Evolutionary conservation across 1,139 yeast species (phyloP).

Genomic region (Candida tunisiensis): DNA sequence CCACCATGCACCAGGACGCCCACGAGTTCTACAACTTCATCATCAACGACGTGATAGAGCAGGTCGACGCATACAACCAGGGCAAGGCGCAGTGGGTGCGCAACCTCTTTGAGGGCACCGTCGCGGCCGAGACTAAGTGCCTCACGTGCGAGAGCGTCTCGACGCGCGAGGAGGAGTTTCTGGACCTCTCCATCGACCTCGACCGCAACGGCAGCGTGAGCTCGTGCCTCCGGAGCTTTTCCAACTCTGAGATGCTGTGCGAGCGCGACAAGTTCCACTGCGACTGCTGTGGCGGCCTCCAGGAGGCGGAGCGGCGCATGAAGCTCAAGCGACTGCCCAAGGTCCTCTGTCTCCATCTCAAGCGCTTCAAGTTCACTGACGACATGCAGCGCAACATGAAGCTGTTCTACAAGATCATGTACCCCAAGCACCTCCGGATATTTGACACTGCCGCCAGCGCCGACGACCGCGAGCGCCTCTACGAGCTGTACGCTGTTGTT

Average conservation of each 20-base stretch:
- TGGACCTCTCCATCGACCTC: slow-evolving; percentile 77
- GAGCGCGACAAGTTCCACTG: slow-evolving; percentile 89
- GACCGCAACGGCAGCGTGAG: slow-evolving; percentile 64
- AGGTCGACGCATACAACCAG: slow-evolving; percentile 24
- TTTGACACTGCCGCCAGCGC: slow-evolving; percentile 57
- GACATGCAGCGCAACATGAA: slow-evolving; percentile 68
- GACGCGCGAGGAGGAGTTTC: slow-evolving; percentile 66
- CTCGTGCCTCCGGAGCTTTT: slow-evolving; percentile 60
- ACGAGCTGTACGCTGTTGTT: slow-evolving; percentile 72
- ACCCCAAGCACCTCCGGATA: slow-evolving; percentile 58
- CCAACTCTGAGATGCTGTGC: slow-evolving; percentile 70
- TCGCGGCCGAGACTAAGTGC: slow-evolving; percentile 82
- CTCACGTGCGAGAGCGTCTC: slow-evolving; percentile 80
- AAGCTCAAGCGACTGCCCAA: slow-evolving; percentile 66
- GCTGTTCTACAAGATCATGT: slow-evolving; percentile 69
- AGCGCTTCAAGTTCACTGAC: slow-evolving; percentile 85
- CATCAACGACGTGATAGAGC: slow-evolving; percentile 68
- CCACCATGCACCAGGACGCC: slow-evolving; percentile 96
- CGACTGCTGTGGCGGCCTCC: slow-evolving; percentile 77
- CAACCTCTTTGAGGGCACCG: slow-evolving; percentile 64
- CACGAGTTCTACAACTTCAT: slow-evolving; percentile 87
- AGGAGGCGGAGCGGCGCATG: slow-evolving; percentile 91
- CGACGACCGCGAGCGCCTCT: slow-evolving; percentile 34
- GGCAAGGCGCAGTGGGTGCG: slow-evolving; percentile 37
- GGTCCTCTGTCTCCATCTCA: slow-evolving; percentile 66